Percentiles rank a stretch among this genome's conserved stretches.
Evolutionary conservation across 805 yeast species (phyloP).

Genomic region (Candida endomychidarum): DNA sequence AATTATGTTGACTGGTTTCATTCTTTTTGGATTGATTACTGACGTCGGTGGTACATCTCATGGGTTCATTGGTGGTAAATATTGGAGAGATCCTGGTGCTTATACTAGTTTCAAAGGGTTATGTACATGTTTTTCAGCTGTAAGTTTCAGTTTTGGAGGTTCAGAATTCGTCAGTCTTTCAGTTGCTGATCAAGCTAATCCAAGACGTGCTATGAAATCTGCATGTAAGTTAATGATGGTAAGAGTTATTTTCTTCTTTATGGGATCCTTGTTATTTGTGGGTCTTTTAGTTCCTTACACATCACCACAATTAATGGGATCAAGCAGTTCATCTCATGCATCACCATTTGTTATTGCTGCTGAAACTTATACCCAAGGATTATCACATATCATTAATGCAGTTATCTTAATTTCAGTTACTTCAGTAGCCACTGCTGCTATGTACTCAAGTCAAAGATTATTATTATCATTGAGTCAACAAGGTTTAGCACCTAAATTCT

Average conservation of each 20-base stretch:
- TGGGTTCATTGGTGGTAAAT: slow-evolving; percentile 42
- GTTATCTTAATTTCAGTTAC: slow-evolving; percentile 42
- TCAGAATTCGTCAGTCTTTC: slow-evolving; percentile 41
- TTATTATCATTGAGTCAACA: slow-evolving; percentile 44
- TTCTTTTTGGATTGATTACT: slow-evolving; percentile 40
- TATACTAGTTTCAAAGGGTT: slow-evolving; percentile 41
- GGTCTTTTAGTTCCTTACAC: slow-evolving; percentile 41
- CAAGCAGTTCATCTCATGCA: slow-evolving; percentile 32
- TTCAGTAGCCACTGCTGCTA: slow-evolving; percentile 43
- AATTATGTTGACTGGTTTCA: slow-evolving; percentile 38
- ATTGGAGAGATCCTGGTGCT: slow-evolving; percentile 42
- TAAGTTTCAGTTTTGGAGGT: slow-evolving; percentile 42
- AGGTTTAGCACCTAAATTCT: slow-evolving; percentile 39
- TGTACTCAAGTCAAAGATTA: slow-evolving; percentile 43
- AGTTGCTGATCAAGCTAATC: slow-evolving; percentile 40
- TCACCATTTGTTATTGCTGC: slow-evolving; percentile 46
- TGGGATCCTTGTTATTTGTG: slow-evolving; percentile 39
- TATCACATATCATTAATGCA: slow-evolving; percentile 43
- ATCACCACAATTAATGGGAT: slow-evolving; percentile 35
- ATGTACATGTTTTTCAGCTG: slow-evolving; percentile 39
- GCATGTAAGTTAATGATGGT: slow-evolving; percentile 43
- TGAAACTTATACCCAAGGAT: slow-evolving; percentile 36
- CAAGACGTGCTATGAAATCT: slow-evolving; percentile 38
- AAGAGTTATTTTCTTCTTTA: slow-evolving; percentile 37
- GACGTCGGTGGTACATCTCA: slow-evolving; percentile 38